Conservation (phyloP, 2,329 filamentous ascomycete genomes). For the Gnomoniopsis smithogilvyi region DNA sequence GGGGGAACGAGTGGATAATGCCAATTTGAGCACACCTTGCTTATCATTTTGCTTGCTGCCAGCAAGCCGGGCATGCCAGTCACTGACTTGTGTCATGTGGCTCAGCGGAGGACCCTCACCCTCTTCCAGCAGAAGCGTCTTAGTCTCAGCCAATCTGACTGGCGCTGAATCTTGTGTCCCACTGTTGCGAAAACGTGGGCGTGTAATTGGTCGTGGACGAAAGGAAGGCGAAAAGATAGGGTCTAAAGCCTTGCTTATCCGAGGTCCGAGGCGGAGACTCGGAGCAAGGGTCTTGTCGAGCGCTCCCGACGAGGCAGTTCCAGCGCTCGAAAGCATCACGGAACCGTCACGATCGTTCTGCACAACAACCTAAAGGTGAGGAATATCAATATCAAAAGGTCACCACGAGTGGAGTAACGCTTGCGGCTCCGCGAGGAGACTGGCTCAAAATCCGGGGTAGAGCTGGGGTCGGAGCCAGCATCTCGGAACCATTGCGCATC, state of each 20-base stretch:
- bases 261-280: conserved; percentile 14
- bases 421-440: conserved; percentile 17
- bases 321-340: background rate
- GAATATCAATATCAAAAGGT: background rate
- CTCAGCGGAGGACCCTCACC: background rate
- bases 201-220: conserved; percentile 13
- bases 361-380: background rate
- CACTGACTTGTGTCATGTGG: conserved; percentile 1
- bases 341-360: background rate
- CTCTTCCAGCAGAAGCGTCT: background rate
- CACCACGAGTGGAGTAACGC: conserved; percentile 8
- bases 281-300: background rate
- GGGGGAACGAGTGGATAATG: background rate
- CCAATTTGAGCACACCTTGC: background rate
- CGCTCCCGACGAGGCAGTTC: background rate
- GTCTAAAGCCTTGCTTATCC: conserved; percentile 4
- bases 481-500: background rate
- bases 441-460: conserved; percentile 5
- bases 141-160: conserved; percentile 5
- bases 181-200: conserved; percentile 10
- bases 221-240: background rate
- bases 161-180: background rate
- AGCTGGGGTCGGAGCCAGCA: conserved; percentile 8
- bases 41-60: background rate
- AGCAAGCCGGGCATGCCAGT: background rate